Conservation (phyloP, 2,329 filamentous ascomycete species). For the Fusarium sp. region DNA sequence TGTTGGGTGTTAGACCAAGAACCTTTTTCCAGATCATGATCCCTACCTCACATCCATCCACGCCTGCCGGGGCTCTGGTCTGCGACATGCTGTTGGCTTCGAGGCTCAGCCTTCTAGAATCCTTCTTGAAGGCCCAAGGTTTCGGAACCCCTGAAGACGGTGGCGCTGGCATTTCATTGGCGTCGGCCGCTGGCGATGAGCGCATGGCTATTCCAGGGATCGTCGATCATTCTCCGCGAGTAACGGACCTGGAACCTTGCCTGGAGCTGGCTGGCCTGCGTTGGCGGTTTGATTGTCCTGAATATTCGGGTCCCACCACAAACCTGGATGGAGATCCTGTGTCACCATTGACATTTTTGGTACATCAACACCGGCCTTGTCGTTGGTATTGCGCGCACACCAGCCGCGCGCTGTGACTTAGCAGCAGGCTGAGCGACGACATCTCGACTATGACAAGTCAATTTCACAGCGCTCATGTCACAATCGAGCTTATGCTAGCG, state of each 20-base stretch:
- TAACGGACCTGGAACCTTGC: constrained; percentile 18
- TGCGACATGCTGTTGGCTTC: constrained; percentile 21
- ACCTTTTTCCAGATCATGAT: constrained; percentile 11
- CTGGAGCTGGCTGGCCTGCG: constrained; percentile 12
- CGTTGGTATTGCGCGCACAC: background rate
- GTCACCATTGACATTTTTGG: background rate
- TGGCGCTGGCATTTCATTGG: constrained; percentile 30
- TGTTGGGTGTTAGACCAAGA: background rate
- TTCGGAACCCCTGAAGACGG: constrained; percentile 32
- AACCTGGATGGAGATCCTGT: constrained; percentile 21
- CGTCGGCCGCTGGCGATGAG: constrained; percentile 22
- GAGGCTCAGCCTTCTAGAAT: constrained; percentile 44
- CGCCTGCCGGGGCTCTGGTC: constrained; percentile 7
- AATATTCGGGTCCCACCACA: constrained; percentile 20
- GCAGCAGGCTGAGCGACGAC: background rate
- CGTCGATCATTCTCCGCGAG: constrained; percentile 32
- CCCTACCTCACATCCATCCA: constrained; percentile 24
- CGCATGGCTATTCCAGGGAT: constrained; percentile 24
- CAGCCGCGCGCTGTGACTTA: constrained; percentile 4
- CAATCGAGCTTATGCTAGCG: background rate
- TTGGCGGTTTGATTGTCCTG: constrained; percentile 30
- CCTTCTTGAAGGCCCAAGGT: constrained; percentile 36
- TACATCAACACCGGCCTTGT: constrained; percentile 19
- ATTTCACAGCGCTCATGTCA: constrained; percentile 21
- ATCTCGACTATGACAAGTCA: constrained; percentile 26